These are phyloP conservation scores for Escallonia rubra DNA, from an alignment of 129 eudicot species.

Conservation along the genomic window DNA sequence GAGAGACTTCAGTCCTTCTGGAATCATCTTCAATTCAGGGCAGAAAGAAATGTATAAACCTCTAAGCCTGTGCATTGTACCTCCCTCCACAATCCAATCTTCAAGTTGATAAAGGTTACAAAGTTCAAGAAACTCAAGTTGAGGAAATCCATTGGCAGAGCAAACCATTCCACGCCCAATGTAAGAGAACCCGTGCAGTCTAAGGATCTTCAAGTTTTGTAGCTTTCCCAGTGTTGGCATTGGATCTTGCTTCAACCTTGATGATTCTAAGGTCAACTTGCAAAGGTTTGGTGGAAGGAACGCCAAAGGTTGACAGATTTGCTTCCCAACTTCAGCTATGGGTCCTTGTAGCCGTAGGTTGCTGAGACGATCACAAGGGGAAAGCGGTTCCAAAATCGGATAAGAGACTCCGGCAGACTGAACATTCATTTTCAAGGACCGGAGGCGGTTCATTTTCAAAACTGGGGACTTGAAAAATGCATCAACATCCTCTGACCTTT, in stretches of 20 bases:
- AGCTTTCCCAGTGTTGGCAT: conserved; percentile 10
- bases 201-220: conserved; percentile 7
- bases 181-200: not conserved
- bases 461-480: no score
- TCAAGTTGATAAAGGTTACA: conserved; percentile 11
- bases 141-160: conserved; percentile 10
- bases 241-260: conserved; percentile 10
- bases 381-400: no score
- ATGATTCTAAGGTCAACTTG: conserved; percentile 9
- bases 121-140: conserved; percentile 10
- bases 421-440: no score
- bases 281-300: no score
- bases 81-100: conserved; percentile 3
- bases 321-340: no score
- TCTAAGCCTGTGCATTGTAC: conserved; percentile 3
- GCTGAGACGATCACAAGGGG: no score
- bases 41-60: conserved; percentile 6
- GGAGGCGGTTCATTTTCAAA: no score
- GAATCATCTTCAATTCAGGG: not conserved
- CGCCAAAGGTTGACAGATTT: no score
- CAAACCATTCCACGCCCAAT: conserved; percentile 2
- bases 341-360: no score
- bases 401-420: no score
- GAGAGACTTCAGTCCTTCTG: not conserved
- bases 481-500: no score